These are phyloP conservation scores for Trichoderma sp. DNA, from an alignment of 2,329 filamentous ascomycete genomes.

Conservation along the genomic window DNA sequence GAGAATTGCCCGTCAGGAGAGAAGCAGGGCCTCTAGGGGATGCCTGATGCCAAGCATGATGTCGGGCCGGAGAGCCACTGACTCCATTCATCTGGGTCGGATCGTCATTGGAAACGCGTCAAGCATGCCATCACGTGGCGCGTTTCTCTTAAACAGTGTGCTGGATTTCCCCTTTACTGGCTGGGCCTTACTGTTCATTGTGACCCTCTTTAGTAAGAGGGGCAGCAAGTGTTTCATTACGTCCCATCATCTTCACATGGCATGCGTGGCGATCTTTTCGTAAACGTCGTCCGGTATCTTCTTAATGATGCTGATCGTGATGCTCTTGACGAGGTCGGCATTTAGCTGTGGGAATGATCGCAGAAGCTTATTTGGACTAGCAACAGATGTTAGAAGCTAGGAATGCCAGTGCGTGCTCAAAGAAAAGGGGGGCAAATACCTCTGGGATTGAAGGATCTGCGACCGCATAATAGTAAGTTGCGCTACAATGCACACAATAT, in stretches of 20 bases:
- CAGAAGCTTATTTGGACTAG: slow-evolving; percentile 88
- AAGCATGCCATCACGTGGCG: background rate
- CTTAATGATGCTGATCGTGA: slow-evolving; percentile 82
- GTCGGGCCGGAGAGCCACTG: background rate
- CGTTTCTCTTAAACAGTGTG: background rate
- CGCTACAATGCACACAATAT: slow-evolving; percentile 94
- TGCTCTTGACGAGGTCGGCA: slow-evolving; percentile 78
- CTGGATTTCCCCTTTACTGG: background rate
- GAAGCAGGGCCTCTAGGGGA: background rate
- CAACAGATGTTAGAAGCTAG: slow-evolving; percentile 29
- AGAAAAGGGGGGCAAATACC: slow-evolving; percentile 52
- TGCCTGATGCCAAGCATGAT: background rate
- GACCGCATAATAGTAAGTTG: slow-evolving; percentile 88
- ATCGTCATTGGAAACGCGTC: background rate
- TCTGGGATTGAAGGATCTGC: slow-evolving; percentile 78
- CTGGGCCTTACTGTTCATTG: background rate
- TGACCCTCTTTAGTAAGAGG: background rate
- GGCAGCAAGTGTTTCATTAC: background rate
- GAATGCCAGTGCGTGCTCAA: background rate
- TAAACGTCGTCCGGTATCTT: slow-evolving; percentile 92
- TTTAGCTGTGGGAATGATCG: slow-evolving; percentile 83
- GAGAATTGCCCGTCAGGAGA: background rate
- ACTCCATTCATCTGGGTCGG: background rate
- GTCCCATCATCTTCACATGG: slow-evolving; percentile 53
- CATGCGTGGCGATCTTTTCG: slow-evolving; percentile 84